These are phyloP conservation scores for Xylariales sp. DNA, from an alignment of 2,329 filamentous ascomycete genomes.

Conservation along the genomic window DNA sequence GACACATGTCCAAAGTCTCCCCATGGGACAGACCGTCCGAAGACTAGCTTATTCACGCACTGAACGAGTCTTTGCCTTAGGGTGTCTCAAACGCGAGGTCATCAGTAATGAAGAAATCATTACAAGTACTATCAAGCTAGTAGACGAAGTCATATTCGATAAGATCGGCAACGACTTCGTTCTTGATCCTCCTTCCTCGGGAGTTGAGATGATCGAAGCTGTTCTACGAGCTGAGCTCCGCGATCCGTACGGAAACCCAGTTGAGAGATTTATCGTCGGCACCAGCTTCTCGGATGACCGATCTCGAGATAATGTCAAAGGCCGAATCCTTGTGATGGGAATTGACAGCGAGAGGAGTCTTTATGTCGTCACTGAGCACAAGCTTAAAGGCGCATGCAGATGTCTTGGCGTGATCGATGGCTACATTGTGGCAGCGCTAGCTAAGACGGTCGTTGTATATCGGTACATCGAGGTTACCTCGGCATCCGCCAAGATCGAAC, in stretches of 20 bases:
- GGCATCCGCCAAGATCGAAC: conserved; percentile 56
- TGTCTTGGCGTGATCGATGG: conserved; percentile 70
- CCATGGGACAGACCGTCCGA: conserved; percentile 76
- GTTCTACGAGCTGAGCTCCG: conserved; percentile 73
- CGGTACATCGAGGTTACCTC: conserved; percentile 52
- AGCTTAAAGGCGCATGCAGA: conserved; percentile 75
- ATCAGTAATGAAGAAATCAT: conserved; percentile 68
- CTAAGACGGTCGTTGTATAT: conserved; percentile 72
- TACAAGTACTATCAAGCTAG: conserved; percentile 76
- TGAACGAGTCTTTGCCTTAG: conserved; percentile 79
- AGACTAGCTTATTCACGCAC: conserved; percentile 78
- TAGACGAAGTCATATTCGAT: conserved; percentile 85
- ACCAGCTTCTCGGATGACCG: conserved; percentile 72
- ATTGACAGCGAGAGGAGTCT: conserved; percentile 70
- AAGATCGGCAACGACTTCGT: conserved; percentile 65
- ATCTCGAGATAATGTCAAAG: conserved; percentile 51
- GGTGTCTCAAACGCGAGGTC: conserved; percentile 74
- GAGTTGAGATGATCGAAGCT: conserved; percentile 74
- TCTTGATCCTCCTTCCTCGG: conserved; percentile 42
- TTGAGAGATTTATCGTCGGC: conserved; percentile 85
- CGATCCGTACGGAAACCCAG: conserved; percentile 47
- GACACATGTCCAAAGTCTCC: conserved; percentile 80
- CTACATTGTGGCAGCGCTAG: conserved; percentile 79
- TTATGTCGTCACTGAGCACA: conserved; percentile 64
- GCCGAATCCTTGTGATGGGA: conserved; percentile 80